A percentile compares a stretch with the other conserved stretches of the same genome.
phyloP scores from a whole-genome alignment of 129 eudicot species.

The Solidago caesia region DNA sequence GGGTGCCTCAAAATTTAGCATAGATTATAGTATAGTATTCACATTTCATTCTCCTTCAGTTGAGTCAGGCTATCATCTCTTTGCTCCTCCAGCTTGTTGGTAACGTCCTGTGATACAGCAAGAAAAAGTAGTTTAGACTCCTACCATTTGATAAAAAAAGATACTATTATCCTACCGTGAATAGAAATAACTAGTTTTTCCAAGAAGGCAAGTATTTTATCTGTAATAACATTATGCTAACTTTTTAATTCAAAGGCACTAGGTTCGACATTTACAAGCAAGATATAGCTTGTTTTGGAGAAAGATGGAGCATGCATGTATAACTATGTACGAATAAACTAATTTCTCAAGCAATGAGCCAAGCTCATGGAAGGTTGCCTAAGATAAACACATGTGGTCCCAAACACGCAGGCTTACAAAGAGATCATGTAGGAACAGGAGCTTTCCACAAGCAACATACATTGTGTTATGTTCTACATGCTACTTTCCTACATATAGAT shows the following conservation, averaged over 20 bases:
- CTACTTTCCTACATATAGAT: neutral
- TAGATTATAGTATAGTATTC: slow-evolving; percentile 15
- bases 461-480: no score
- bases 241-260: neutral
- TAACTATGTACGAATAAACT: no score
- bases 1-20: slow-evolving; percentile 2
- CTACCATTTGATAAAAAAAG: neutral
- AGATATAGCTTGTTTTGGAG: neutral
- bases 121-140: neutral
- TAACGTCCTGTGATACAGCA: slow-evolving; percentile 64
- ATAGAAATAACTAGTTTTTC: neutral
- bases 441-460: no score
- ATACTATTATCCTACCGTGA: neutral
- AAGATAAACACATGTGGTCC: no score
- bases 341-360: no score
- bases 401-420: no score
- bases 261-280: neutral
- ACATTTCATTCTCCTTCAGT: slow-evolving; percentile 92
- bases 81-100: slow-evolving; percentile 91
- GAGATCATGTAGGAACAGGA: no score
- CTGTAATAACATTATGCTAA: neutral
- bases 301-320: no score
- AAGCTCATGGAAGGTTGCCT: no score
- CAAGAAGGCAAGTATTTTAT: slow-evolving; percentile 9
- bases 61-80: slow-evolving; percentile 82